Percentiles rank a stretch among this genome's conserved stretches.
These are phyloP conservation scores for Botrytis medusae DNA, from an alignment of 2,329 filamentous ascomycete species.

Conservation along the genomic window DNA sequence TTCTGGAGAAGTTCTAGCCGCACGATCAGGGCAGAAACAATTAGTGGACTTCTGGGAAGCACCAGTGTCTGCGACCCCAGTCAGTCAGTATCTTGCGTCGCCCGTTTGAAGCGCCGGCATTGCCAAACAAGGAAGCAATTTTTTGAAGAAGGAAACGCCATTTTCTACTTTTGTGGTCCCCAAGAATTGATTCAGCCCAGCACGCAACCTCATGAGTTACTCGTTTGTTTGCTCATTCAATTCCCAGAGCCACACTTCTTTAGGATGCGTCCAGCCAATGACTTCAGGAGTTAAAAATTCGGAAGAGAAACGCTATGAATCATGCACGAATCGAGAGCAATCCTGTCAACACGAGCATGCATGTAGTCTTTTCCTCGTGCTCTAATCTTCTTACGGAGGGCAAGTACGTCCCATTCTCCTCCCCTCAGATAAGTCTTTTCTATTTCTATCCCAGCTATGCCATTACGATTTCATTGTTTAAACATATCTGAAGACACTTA, in stretches of 20 bases:
- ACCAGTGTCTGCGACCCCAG: conserved; percentile 4
- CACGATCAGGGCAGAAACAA: neutral
- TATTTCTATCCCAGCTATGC: neutral
- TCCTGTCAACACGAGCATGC: neutral
- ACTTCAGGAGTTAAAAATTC: neutral
- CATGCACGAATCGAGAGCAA: neutral
- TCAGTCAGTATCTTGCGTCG: neutral
- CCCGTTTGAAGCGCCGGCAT: conserved; percentile 1
- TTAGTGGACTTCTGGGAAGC: conserved; percentile 5
- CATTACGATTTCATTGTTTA: neutral
- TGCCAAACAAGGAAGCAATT: neutral
- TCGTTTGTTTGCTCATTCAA: neutral
- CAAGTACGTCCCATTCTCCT: neutral
- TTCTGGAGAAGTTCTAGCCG: neutral
- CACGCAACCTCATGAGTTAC: neutral
- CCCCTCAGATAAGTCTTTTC: neutral
- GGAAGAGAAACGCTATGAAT: neutral
- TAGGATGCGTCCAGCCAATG: neutral
- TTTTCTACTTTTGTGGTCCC: neutral
- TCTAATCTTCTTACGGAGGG: neutral
- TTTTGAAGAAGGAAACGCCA: neutral
- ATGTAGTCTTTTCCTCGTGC: neutral
- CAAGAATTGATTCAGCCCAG: neutral
- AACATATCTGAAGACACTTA: neutral
- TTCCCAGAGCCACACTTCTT: neutral